Evolutionary conservation across 805 yeast genomes (phyloP), one percentile per base, ranked within the genome.

Genomic region (Ogataea pignaliae): DNA sequence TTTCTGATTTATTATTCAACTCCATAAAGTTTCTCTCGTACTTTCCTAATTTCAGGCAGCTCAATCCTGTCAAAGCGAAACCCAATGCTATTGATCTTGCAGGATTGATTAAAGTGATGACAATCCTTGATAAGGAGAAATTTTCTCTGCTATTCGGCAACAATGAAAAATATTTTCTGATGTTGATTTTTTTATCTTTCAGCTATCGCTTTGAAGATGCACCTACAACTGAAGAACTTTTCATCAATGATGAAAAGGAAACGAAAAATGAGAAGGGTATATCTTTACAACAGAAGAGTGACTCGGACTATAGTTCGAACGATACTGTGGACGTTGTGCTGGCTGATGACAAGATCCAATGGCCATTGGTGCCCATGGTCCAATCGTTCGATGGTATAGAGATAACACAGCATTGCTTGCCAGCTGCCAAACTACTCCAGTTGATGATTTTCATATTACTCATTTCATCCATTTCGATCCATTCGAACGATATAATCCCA

Each of bases 391-490:
- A 79, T 55, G 66, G 63, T 3, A 55, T 75, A 11, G 71, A 73
- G n/a, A 39, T 72, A 0, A 61, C 66, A 0, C 51, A 61, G 2
- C 44, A 73, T 33, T 47, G 52, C 2, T 47, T 83, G 1, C 54
- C 71, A 0, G 79, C 77, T 0, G 41, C 54, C 0, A 70, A 68
- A 6, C 45, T 83, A 29, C 61, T 67, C 3, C 65, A 66, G 5
- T 38, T 84, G 2, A 41, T 83, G 10, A 66, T 83, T 0, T 73
- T 83, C 46, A 46, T 75, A 16, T 63, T 85, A 29, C 49, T 76
- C 0, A 53, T 79, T 2, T 61, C 71, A 1, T 67, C 76, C 10
- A 51, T 71, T 6, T 21, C 54, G 3, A 33, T 57, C 3, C 52
- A 50, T 1, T 38, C 41, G 10, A 58, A 57, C 32, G 15, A 36